These are phyloP conservation scores for Termitomyces sp. DNA, from an alignment of 768 basidiomycete genomes.

Conservation along the genomic window DNA sequence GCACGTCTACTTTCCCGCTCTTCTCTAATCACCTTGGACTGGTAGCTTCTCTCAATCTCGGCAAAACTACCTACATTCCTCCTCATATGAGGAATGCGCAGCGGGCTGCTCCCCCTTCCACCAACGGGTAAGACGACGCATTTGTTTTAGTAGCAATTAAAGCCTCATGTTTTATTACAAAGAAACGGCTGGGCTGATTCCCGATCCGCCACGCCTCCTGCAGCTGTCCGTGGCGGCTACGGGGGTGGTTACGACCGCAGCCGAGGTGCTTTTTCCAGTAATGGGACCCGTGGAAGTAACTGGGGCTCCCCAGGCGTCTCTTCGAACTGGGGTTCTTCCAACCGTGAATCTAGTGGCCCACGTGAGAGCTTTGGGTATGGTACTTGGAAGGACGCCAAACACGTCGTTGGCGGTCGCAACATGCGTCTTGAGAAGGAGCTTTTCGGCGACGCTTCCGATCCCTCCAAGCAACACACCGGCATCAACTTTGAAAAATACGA, in stretches of 20 bases:
- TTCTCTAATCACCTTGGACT: slow-evolving; percentile 3
- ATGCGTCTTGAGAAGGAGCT: slow-evolving; percentile 92
- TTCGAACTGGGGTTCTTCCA: slow-evolving; percentile 28
- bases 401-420: slow-evolving; percentile 81
- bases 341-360: slow-evolving; percentile 30
- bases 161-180: slow-evolving; percentile 10
- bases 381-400: slow-evolving; percentile 84
- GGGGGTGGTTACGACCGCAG: slow-evolving; percentile 37
- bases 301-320: slow-evolving; percentile 31
- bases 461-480: slow-evolving; percentile 87
- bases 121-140: slow-evolving; percentile 44
- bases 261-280: slow-evolving; percentile 31
- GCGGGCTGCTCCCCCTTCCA: slow-evolving; percentile 71
- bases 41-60: slow-evolving; percentile 71
- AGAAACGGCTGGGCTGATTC: slow-evolving; percentile 73
- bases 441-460: slow-evolving; percentile 83
- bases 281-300: slow-evolving; percentile 32
- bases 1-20: slow-evolving; percentile 1
- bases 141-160: slow-evolving; percentile 4
- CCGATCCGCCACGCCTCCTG: slow-evolving; percentile 58
- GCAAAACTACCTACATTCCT: slow-evolving; percentile 82
- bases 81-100: slow-evolving; percentile 83
- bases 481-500: slow-evolving; percentile 99
- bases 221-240: slow-evolving; percentile 38
- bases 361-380: slow-evolving; percentile 62